Base-by-base conservation (phyloP, 1,284 basidiomycete species). In the Butyriboletus appendiculatus region DNA sequence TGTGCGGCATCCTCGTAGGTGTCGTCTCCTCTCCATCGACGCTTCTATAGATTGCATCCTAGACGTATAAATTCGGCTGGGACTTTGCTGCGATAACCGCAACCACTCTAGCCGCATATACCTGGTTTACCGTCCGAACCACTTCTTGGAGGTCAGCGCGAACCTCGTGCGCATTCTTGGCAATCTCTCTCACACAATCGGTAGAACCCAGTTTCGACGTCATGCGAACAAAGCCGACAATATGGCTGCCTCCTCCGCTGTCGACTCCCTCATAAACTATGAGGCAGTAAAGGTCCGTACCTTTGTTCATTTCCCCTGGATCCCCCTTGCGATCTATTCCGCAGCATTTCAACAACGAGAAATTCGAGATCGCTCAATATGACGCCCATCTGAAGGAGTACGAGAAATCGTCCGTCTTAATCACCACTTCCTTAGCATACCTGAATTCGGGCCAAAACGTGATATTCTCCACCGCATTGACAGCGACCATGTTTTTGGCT, bases 31-130 rank as follows among this genome's bases (percentile, higher is more conserved):
- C 1, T 32, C 15, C 24, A n/a, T 28, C 38, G 32, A 5, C 18
- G 8, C 32, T n/a, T 15, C 51, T 45, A 51, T 37, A 50, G 50
- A 51, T 33, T 18, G 22, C 40, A 48, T 54, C 15, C 42, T 42
- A 95, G 91, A 94, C 92, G 3, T 98, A 93, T 71, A 98, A 98
- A 68, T 99, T 97, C 66, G 96, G 96, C 4, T 94, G 91, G 85
- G 88, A 96, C 68, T 99, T 96, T 73, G 96, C 97, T 2, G 92
- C 90, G 0, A 88, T 99, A 39, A 98, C 96, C 0, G 81, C 85
- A 1, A 72, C 82, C 5, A 94, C 96, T 0, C 89, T 99, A 81
- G 88, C 82, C 1, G 85, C 91, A 15, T 99, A 99, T 69, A 92
- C 94, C 0, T 98, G 94, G 94, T 99, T 98, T 70, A 99, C 97